phyloP scores from a whole-genome alignment of 1,139 yeast genomes.

The Taphrina flavorubra region DNA sequence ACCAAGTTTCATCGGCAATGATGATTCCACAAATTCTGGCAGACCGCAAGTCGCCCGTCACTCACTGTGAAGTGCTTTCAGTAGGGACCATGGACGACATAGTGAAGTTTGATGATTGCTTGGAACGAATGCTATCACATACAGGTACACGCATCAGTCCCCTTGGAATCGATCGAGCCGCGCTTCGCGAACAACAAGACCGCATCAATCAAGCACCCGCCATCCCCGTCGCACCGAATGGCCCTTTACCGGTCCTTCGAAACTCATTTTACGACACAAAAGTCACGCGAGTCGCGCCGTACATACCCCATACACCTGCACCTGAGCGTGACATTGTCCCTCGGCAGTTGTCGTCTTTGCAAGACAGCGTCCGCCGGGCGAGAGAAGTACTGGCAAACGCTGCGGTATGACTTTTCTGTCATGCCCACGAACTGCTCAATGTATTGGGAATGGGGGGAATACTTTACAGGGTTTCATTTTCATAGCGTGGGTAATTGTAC shows the following conservation, averaged over 20 bases:
- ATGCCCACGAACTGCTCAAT: no score
- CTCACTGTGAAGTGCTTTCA: constrained; percentile 9
- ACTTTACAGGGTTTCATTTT: neutral
- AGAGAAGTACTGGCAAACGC: constrained; percentile 7
- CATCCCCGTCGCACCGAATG: neutral
- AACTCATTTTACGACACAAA: constrained; percentile 32
- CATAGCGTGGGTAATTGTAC: constrained; percentile 3
- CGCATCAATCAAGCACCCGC: constrained; percentile 8
- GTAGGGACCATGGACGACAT: constrained; percentile 24
- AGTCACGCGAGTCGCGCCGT: neutral
- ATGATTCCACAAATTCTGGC: constrained; percentile 8
- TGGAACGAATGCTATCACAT: neutral
- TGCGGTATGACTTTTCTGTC: neutral
- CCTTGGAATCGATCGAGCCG: constrained; percentile 19
- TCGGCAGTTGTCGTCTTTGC: constrained; percentile 10
- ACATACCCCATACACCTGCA: neutral
- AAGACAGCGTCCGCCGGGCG: constrained; percentile 22
- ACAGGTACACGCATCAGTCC: constrained; percentile 14
- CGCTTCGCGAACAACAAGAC: neutral
- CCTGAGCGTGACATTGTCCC: constrained; percentile 12
- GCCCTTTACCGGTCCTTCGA: neutral
- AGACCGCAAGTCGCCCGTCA: constrained; percentile 25
- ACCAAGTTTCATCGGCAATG: neutral
- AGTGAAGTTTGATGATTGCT: constrained; percentile 3
- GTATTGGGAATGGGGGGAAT: neutral